Evolutionary conservation across 768 basidiomycete genomes (phyloP), one percentile per base, ranked within the genome.

Genomic region (Strobilomyces echinocephalus): DNA sequence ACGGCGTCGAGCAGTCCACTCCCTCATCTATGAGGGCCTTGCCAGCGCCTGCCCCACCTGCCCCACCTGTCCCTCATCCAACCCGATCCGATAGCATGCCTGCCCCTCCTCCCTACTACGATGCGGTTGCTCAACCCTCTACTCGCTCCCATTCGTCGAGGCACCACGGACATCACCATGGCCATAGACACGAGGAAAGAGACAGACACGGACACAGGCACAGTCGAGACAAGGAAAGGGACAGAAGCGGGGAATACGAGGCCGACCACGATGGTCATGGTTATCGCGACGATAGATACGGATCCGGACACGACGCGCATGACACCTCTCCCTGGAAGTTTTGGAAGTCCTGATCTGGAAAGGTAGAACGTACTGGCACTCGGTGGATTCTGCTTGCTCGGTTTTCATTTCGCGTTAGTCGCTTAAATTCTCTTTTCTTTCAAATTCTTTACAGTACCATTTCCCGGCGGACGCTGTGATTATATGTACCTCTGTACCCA

Each of bases 1-100:
- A 91, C 53, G 88, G 88, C 11, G 66, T 86, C 30, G 76, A 79
- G 11, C 78, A 77, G 48, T 49, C 67, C 4, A 31, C 58, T 4
- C 18, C 58, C 20, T 53, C 55, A 31, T 46, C 56, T 33, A 36
- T 1, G 16, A 62, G 56, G 49, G 58, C 60, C 15, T 43, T 69
- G 5, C 55, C 24, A 12, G 11, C 50, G 9, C 45, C 42, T 24
- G 45, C 54, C 1, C 54, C 52, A 11, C 52, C 52, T 31, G 50
- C 21, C 26, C 52, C 38, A 14, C 52, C 43, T 7, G 42, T 14
- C 5, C 5, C 51, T 26, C 33, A 57, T 40, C 50, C 47, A 26
- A 38, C 40, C 12, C 52, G 30, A 15, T 47, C 14, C 2, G 30
- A 35, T 31, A 26, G 9, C 52, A 35, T 58, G 21, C 49, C 39